Conservation (phyloP, 305 asterid species). For the Plantago coronopus region DNA sequence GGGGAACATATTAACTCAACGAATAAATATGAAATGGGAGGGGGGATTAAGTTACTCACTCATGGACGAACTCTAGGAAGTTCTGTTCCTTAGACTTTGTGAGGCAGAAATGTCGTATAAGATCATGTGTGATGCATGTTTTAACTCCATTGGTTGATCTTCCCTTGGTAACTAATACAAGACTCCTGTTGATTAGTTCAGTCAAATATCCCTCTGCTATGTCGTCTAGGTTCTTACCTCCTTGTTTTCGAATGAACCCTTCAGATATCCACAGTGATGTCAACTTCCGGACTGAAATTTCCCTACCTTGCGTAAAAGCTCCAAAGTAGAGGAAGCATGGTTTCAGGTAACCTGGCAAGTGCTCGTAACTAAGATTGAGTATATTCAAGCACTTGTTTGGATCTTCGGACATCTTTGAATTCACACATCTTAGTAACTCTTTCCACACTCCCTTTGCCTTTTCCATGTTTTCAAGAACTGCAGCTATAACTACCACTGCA, state of each 20-base stretch:
- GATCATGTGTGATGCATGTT: no score
- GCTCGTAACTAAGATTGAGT: slow-evolving; percentile 28
- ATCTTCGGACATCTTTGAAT: slow-evolving; percentile 2
- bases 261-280: slow-evolving; percentile 21
- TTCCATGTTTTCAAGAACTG: slow-evolving; percentile 14
- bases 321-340: slow-evolving; percentile 39
- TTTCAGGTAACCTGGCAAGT: slow-evolving; percentile 27
- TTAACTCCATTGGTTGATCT: no score
- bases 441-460: slow-evolving; percentile 15
- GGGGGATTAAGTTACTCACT: no score
- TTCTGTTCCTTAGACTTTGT: no score
- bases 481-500: slow-evolving; percentile 24
- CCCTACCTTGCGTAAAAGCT: not conserved
- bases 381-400: slow-evolving; percentile 12
- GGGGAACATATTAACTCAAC: no score
- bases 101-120: no score
- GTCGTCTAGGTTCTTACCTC: not conserved
- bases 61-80: no score
- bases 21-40: no score
- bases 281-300: no score
- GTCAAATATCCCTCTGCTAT: not conserved
- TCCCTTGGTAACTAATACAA: no score
- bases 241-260: slow-evolving; percentile 10
- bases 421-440: slow-evolving; percentile 12
- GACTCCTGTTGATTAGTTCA: no score